These are phyloP conservation scores for Turnera subulata DNA, from an alignment of 345 rosid genomes.

Conservation along the genomic window DNA sequence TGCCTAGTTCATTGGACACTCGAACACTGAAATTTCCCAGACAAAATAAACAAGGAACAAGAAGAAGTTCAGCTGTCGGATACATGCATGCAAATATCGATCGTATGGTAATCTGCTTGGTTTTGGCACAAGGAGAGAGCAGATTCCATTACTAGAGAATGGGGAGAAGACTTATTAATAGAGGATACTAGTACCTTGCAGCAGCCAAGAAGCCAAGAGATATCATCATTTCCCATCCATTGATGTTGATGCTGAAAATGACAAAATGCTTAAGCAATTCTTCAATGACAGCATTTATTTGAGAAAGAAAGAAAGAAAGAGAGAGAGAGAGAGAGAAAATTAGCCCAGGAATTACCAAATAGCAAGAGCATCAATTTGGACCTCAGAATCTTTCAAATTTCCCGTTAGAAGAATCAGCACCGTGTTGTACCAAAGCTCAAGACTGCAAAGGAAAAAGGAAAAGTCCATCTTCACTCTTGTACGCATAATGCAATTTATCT, in stretches of 20 bases:
- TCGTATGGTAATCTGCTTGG: too few relatives aligned
- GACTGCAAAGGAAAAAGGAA: conserved; percentile 29
- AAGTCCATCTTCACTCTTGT: too few relatives aligned
- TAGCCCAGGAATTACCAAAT: conserved; percentile 52
- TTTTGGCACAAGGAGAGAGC: too few relatives aligned
- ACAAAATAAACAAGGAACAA: too few relatives aligned
- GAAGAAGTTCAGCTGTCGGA: too few relatives aligned
- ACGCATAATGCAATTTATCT: too few relatives aligned
- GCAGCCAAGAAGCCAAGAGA: conserved; percentile 77
- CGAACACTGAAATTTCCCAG: conserved; percentile 46
- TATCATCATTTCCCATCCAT: conserved; percentile 80
- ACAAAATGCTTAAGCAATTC: background rate
- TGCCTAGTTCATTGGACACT: conserved; percentile 80
- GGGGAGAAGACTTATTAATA: too few relatives aligned
- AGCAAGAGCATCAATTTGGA: conserved; percentile 72
- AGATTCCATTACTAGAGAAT: too few relatives aligned
- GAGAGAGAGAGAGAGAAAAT: background rate
- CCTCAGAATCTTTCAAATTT: conserved; percentile 57
- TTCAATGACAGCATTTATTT: background rate
- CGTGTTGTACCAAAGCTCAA: conserved; percentile 87
- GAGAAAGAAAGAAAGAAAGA: too few relatives aligned
- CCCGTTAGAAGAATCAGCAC: conserved; percentile 66
- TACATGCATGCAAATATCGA: too few relatives aligned
- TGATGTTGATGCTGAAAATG: conserved; percentile 56
- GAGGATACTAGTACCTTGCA: conserved; percentile 57